Base-by-base conservation (phyloP, 2,329 filamentous ascomycete genomes). In the Alternaria triticina region DNA sequence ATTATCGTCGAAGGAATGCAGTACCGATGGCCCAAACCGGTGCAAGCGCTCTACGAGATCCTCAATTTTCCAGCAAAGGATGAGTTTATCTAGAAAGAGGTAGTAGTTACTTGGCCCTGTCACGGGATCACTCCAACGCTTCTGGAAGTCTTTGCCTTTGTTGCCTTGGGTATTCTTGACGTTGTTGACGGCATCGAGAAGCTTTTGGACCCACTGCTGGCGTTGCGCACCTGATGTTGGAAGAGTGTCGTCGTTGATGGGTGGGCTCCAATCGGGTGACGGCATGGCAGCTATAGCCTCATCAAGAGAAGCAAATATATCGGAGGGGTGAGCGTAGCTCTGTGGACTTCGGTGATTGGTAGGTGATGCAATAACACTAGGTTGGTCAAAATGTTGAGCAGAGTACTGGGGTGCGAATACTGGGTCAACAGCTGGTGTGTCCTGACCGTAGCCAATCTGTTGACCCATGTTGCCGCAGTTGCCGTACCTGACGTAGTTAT, bases 131-230 rank as follows among this genome's bases (percentile, higher is more conserved):
- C 27, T 10, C 52, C 56, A 65, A 11, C 36, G 51, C 23, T 45
- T 44, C 36, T 46, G 12, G 20, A 64, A 58, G 2, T 27, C 33
- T 17, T 25, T 3, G 20, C 28, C 46, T 13, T 27, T 27, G 3
- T 22, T 54, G 33, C 59, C 57, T 13, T 46, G 15, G 5, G 57
- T 51, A 17, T 58, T 20, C 15, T 22, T 6, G 4, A 50, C 8
- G 20, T 64, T 64, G 45, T 56, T 61, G 11, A 66, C n/a, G 17
- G 57, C 57, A 22, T 28, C n/a, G 6, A 66, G 25, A 7, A 66
- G 60, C 12, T 43, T 40, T n/a, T 12, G 13, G n/a, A 57, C 40
- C 45, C 49, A 66, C 36, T 45, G 3, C 11, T 36, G 33, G 40
- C 61, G 58, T 13, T 59, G 40, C 2, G 6, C 6, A 22, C 57